Evolutionary conservation across 345 rosid species (phyloP).

Genomic region (Cardamine occulta): DNA sequence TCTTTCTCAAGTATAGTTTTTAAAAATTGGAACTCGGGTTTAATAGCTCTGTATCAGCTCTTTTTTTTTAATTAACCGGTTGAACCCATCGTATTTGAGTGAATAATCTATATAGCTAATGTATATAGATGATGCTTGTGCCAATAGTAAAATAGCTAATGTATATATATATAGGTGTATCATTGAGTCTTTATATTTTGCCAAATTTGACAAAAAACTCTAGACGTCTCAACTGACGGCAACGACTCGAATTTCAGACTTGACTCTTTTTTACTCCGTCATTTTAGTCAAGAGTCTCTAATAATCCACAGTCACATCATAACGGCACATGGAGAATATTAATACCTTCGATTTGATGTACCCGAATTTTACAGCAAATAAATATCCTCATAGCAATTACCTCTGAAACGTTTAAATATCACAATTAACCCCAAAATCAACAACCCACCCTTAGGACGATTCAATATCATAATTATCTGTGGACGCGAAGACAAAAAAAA

Average conservation of each 20-base stretch:
- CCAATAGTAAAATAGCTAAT: not conserved
- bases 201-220: constrained; percentile 29
- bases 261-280: not conserved
- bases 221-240: not conserved
- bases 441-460: too few relatives aligned
- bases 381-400: too few relatives aligned
- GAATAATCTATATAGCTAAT: not conserved
- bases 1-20: not conserved
- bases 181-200: not conserved
- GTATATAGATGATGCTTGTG: not conserved
- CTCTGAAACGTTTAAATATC: too few relatives aligned
- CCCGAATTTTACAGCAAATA: too few relatives aligned
- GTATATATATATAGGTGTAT: too few relatives aligned
- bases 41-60: not conserved
- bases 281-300: not conserved
- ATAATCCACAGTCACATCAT: too few relatives aligned
- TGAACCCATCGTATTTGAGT: not conserved
- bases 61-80: not conserved
- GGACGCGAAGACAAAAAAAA: too few relatives aligned
- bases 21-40: not conserved
- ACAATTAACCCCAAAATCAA: too few relatives aligned
- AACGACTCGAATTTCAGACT: not conserved
- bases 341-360: too few relatives aligned
- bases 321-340: too few relatives aligned
- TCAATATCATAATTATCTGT: too few relatives aligned